phyloP scores from a whole-genome alignment of 345 rosid species.

The Erysimum cheiranthoides region DNA sequence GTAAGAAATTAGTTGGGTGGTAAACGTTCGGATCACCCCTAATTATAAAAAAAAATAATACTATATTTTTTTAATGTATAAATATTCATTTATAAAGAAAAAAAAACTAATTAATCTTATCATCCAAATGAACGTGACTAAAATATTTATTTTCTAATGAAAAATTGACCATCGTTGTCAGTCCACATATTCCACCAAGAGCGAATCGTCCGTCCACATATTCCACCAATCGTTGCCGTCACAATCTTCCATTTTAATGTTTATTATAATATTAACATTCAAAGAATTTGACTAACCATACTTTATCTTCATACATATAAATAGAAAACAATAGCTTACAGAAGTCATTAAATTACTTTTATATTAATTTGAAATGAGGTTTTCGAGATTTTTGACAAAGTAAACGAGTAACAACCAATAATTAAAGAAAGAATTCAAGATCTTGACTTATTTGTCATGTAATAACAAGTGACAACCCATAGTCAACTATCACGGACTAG shows the following conservation, averaged over 20 bases:
- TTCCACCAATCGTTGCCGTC: slow-evolving; percentile 1
- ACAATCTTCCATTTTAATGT: not conserved
- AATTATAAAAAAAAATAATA: too few species aligned
- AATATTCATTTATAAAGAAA: too few species aligned
- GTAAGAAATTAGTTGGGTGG: too few species aligned
- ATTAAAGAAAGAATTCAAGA: slow-evolving; percentile 3
- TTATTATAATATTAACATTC: not conserved
- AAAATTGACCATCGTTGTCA: not conserved
- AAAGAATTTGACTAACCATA: slow-evolving; percentile 4
- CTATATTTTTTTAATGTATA: too few species aligned
- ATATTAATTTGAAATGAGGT: not conserved
- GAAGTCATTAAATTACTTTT: not conserved
- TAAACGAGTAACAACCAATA: not conserved
- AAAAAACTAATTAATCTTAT: not conserved
- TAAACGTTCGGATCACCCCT: too few species aligned
- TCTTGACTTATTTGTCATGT: slow-evolving; percentile 10
- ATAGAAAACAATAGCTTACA: not conserved
- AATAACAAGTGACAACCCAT: not conserved
- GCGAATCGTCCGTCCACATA: not conserved
- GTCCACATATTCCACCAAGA: slow-evolving; percentile 7
- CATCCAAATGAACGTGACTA: not conserved
- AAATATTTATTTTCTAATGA: not conserved
- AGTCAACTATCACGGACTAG: slow-evolving; percentile 10
- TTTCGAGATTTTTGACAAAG: not conserved
- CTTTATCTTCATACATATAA: not conserved